phyloP scores from a whole-genome alignment of 495 filamentous ascomycete genomes.

The Massariosphaeria phaeospora region DNA sequence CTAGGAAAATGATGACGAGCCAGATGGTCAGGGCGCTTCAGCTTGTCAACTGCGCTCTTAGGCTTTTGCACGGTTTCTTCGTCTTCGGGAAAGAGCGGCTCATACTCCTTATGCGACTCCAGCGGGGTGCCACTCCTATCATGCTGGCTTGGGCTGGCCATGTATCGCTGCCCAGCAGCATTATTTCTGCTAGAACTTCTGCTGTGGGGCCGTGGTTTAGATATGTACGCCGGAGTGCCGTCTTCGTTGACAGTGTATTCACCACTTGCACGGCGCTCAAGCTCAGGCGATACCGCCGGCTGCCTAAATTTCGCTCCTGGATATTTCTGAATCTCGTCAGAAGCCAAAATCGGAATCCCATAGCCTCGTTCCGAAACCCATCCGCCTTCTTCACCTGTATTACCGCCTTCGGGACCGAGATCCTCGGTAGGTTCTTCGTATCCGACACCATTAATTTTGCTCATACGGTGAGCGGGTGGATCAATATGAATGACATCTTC shows the following conservation, averaged over 20 bases:
- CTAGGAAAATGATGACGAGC: constrained; percentile 78
- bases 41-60: constrained; percentile 53
- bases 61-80: constrained; percentile 53
- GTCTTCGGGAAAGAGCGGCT: constrained; percentile 89
- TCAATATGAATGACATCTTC: constrained; percentile 72
- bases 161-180: constrained; percentile 45
- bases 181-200: constrained; percentile 73
- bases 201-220: constrained; percentile 54
- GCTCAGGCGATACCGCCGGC: constrained; percentile 70
- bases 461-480: constrained; percentile 58
- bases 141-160: constrained; percentile 47
- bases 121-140: constrained; percentile 63
- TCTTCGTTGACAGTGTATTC: constrained; percentile 50
- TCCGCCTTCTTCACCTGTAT: constrained; percentile 46
- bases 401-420: constrained; percentile 45
- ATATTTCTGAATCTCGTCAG: constrained; percentile 84
- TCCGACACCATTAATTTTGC: constrained; percentile 55
- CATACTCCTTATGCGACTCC: constrained; percentile 89
- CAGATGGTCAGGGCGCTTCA: constrained; percentile 59
- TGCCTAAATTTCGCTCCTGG: constrained; percentile 58
- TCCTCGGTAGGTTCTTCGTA: constrained; percentile 44
- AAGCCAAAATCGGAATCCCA: constrained; percentile 77
- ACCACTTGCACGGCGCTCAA: constrained; percentile 50
- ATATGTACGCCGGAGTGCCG: constrained; percentile 37
- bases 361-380: constrained; percentile 52